A percentile compares a stretch with the other conserved stretches of the same genome.
Evolutionary conservation across 1,284 basidiomycete species (phyloP).

Genomic region (Pseudozyma thailandica): DNA sequence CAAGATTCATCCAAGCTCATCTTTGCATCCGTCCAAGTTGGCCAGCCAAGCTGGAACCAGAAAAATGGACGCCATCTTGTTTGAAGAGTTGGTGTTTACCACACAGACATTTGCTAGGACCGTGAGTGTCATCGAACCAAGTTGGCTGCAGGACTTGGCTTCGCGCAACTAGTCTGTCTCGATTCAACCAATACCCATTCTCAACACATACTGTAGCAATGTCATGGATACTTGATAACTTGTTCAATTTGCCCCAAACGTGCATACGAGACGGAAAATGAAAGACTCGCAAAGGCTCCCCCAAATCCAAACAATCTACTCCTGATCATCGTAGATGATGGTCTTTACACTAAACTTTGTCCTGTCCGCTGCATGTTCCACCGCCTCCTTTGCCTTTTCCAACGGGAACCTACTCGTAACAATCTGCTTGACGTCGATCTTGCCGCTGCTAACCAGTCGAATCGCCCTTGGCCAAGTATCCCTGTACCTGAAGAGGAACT

Average conservation of each 20-base stretch:
- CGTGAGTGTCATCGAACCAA: conserved; percentile 60
- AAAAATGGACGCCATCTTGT: conserved; percentile 54
- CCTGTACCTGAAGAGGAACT: conserved; percentile 70
- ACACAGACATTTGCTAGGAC: conserved; percentile 62
- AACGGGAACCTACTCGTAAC: conserved; percentile 86
- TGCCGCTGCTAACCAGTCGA: conserved; percentile 79
- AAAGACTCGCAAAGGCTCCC: background rate
- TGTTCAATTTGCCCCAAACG: background rate
- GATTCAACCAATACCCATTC: background rate
- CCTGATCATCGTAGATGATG: conserved; percentile 57
- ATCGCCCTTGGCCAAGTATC: conserved; percentile 81
- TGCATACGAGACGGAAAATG: background rate
- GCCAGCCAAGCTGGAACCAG: conserved; percentile 16
- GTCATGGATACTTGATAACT: background rate
- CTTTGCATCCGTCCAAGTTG: conserved; percentile 45
- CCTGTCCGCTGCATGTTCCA: conserved; percentile 80
- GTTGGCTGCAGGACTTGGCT: conserved; percentile 55
- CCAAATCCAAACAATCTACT: background rate
- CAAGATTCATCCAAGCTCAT: conserved; percentile 62
- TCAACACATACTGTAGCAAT: background rate
- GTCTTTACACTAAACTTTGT: conserved; percentile 67
- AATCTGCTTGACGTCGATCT: conserved; percentile 85
- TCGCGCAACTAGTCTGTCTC: conserved; percentile 7
- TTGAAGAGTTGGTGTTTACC: conserved; percentile 67
- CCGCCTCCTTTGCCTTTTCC: conserved; percentile 79